A percentile compares a stretch with the other conserved stretches of the same genome.
Evolutionary conservation across 495 filamentous ascomycete species (phyloP).

Genomic region (Tuber magnatum): DNA sequence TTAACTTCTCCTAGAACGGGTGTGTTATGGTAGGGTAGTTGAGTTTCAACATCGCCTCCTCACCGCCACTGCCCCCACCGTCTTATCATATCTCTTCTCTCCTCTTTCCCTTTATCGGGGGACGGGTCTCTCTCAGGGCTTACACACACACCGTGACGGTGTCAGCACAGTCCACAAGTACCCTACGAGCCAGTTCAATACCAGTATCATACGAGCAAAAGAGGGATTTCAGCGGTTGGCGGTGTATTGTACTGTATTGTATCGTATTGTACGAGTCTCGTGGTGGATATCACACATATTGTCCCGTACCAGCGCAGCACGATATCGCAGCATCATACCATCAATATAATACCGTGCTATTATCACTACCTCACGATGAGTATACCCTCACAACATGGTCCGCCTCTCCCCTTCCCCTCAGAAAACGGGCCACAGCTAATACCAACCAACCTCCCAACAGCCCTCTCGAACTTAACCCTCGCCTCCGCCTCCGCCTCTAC

Average conservation of each 20-base stretch:
- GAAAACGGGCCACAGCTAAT: slow-evolving; percentile 5
- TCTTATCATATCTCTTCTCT: not conserved
- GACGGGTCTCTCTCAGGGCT: not conserved
- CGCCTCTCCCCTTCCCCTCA: not conserved
- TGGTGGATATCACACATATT: not conserved
- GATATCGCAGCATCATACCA: not conserved
- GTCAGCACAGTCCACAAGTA: not conserved
- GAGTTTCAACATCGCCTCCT: not conserved
- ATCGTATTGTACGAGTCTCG: not conserved
- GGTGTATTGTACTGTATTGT: not conserved
- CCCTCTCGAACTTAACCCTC: slow-evolving; percentile 1
- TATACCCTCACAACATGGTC: slow-evolving; percentile 18
- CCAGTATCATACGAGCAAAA: not conserved
- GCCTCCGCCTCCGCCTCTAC: not conserved
- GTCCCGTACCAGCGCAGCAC: not conserved
- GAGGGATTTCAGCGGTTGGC: not conserved
- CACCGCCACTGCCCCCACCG: not conserved
- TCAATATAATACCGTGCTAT: not conserved
- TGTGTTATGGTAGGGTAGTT: not conserved
- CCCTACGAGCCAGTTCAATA: not conserved
- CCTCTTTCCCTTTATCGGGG: not conserved
- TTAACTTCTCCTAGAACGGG: not conserved
- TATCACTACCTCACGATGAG: slow-evolving; percentile 16
- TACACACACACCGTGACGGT: not conserved
- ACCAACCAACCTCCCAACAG: slow-evolving; percentile 15